Evolutionary conservation across 768 basidiomycete genomes (phyloP).

Genomic region (Gymnopilus junonius): DNA sequence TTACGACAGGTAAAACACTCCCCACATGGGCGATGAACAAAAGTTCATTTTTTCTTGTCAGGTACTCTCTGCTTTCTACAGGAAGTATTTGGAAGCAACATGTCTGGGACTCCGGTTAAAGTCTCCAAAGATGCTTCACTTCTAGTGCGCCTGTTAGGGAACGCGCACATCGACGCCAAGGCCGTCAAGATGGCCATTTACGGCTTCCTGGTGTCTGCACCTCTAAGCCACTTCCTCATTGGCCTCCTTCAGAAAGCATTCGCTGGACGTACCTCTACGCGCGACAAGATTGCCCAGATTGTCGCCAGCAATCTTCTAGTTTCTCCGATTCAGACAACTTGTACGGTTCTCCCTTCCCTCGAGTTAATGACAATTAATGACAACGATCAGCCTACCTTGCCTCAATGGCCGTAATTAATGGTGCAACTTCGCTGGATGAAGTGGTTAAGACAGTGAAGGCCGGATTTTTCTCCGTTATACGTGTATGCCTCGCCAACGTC

Average conservation of each 20-base stretch:
- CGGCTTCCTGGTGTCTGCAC: slow-evolving; percentile 84
- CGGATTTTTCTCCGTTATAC: slow-evolving; percentile 76
- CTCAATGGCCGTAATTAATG: slow-evolving; percentile 84
- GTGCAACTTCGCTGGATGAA: slow-evolving; percentile 68
- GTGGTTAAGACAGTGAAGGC: slow-evolving; percentile 68
- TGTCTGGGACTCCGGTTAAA: slow-evolving; percentile 62
- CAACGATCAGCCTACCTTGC: slow-evolving; percentile 62
- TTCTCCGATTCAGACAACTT: slow-evolving; percentile 73
- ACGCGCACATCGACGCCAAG: slow-evolving; percentile 63
- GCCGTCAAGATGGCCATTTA: slow-evolving; percentile 86
- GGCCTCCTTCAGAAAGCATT: slow-evolving; percentile 76
- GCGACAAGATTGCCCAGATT: slow-evolving; percentile 72
- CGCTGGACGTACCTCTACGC: slow-evolving; percentile 68
- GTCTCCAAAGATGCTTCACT: slow-evolving; percentile 58
- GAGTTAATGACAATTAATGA: background rate
- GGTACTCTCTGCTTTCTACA: slow-evolving; percentile 69
- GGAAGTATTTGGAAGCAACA: slow-evolving; percentile 78
- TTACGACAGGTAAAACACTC: slow-evolving; percentile 63
- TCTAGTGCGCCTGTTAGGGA: slow-evolving; percentile 55
- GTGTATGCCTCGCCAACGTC: slow-evolving; percentile 45
- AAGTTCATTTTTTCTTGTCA: slow-evolving; percentile 6
- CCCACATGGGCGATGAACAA: background rate
- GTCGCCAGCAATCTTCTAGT: slow-evolving; percentile 77
- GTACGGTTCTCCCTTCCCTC: slow-evolving; percentile 40
- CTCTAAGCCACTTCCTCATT: slow-evolving; percentile 76